Conservation (phyloP, 306 rosid species). For the Trichosanthes cucumerina region DNA sequence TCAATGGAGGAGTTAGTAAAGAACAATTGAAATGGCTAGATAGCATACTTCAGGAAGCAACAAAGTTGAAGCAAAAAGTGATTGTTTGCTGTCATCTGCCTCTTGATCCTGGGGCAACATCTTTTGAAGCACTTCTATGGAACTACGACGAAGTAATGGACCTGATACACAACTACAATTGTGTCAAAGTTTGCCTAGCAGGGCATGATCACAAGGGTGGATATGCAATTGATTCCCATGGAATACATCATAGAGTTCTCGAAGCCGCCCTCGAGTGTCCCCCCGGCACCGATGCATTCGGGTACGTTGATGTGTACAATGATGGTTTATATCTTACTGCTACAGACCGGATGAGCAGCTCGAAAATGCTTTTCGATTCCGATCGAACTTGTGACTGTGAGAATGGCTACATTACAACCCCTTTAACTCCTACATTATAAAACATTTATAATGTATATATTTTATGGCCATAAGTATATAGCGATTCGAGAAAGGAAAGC, state of each 20-base stretch:
- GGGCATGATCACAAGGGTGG: slow-evolving; percentile 95
- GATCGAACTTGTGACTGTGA: slow-evolving; percentile 16
- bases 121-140: slow-evolving; percentile 64
- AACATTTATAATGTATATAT: not conserved
- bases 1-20: slow-evolving; percentile 84
- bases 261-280: slow-evolving; percentile 97
- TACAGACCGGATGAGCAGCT: slow-evolving; percentile 47
- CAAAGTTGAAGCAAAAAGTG: slow-evolving; percentile 55
- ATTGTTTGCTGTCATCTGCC: slow-evolving; percentile 78
- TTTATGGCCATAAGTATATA: not conserved
- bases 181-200: slow-evolving; percentile 69
- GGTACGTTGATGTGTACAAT: slow-evolving; percentile 53
- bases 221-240: slow-evolving; percentile 59
- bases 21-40: slow-evolving; percentile 80
- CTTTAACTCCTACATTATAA: not conserved
- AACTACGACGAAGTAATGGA: slow-evolving; percentile 70
- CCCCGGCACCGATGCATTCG: slow-evolving; percentile 62
- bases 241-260: slow-evolving; percentile 73
- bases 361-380: slow-evolving; percentile 45
- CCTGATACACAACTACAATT: slow-evolving; percentile 50
- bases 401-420: not conserved
- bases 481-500: not conserved
- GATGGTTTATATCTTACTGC: slow-evolving; percentile 59
- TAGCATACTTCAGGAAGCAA: slow-evolving; percentile 49
- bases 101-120: slow-evolving; percentile 53